Base-by-base conservation (phyloP, 1,284 basidiomycete genomes). In the Moniliella sp. region DNA sequence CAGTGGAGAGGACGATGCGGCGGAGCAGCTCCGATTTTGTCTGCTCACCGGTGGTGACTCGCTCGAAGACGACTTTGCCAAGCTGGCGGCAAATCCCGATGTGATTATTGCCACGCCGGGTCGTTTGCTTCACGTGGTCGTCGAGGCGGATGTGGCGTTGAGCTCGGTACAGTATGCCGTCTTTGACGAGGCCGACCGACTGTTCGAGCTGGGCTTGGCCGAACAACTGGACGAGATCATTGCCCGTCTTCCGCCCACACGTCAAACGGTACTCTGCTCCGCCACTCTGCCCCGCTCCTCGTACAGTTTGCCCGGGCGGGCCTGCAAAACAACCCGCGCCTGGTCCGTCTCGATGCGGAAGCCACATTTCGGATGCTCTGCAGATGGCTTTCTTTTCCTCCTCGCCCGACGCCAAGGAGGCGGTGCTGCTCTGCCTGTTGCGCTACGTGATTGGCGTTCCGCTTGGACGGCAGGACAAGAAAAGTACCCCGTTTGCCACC, bases 231-330 rank as follows among this genome's bases (percentile, higher is more conserved):
- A 75, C 36, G 88, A 94, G 62, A 84, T 94, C 46, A 66, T 94
- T 3, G 69, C 76, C 45, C 78, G 84, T 16, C 72, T 97, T 19
- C 84, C 88, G 9, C 48, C 74, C 0, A 72, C 73, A 3, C 73
- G 91, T 14, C 91, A 97, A 62, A 91, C 83, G 2, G 69, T 88
- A 18, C 69, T 94, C 2, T 94, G 94, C 63, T 93, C 84, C 1
- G 91, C 91, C 0, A 97, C 91, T 0, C 67, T 99, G 3, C 91
- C 91, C 1, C 86, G 54, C 77, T 79, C 3, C 71, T 99, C 5
- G 84, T 94, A 32, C 88, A 94, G 37, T 99, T 99, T 51, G 84
- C 91, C 14, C 88, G 86, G 54, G 91, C 91, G 9, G 91, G 91
- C 17, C 66, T 99, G 13, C 45, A 49, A 25, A 74, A 78, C 42